phyloP scores from a whole-genome alignment of 257 asterid species.

The Ajuga chamaepitys region DNA sequence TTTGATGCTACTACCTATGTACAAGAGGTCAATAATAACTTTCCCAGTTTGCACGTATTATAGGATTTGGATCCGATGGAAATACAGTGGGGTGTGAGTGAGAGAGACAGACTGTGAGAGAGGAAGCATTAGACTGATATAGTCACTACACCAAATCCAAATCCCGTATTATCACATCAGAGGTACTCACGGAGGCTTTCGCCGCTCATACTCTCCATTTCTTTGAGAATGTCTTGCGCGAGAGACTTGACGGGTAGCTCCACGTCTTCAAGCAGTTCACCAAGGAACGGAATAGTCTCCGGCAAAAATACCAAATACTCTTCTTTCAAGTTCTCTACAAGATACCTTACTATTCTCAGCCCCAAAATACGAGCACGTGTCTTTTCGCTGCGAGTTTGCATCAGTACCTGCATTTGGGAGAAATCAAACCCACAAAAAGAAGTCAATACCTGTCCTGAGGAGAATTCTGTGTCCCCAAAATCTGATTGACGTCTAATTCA shows the following conservation, averaged over 20 bases:
- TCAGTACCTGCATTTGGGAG: conserved; percentile 55
- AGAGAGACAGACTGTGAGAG: too few species aligned
- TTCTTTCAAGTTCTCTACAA: conserved; percentile 76
- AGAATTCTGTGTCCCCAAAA: not conserved
- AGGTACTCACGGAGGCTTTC: conserved; percentile 84
- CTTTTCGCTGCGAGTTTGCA: conserved; percentile 90
- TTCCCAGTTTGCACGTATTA: too few species aligned
- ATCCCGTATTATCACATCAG: conserved; percentile 21
- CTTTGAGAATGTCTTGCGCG: conserved; percentile 74
- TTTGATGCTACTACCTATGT: too few species aligned
- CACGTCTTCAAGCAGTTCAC: conserved; percentile 79
- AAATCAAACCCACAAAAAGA: not conserved
- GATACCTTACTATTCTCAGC: conserved; percentile 52
- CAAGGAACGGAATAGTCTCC: conserved; percentile 84
- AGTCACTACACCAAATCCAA: too few species aligned
- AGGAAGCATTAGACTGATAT: too few species aligned
- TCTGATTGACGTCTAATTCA: not conserved
- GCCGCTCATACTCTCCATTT: conserved; percentile 75
- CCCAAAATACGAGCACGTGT: conserved; percentile 68
- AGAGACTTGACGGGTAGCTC: conserved; percentile 74
- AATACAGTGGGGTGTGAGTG: too few species aligned
- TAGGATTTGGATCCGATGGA: too few species aligned
- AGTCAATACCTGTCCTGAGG: not conserved
- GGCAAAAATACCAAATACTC: conserved; percentile 68
- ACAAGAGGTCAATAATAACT: too few species aligned